A percentile compares a stretch with the other conserved stretches of the same genome.
phyloP scores from a whole-genome alignment of 1,139 yeast genomes.

The Blastobotrys aristatus region DNA sequence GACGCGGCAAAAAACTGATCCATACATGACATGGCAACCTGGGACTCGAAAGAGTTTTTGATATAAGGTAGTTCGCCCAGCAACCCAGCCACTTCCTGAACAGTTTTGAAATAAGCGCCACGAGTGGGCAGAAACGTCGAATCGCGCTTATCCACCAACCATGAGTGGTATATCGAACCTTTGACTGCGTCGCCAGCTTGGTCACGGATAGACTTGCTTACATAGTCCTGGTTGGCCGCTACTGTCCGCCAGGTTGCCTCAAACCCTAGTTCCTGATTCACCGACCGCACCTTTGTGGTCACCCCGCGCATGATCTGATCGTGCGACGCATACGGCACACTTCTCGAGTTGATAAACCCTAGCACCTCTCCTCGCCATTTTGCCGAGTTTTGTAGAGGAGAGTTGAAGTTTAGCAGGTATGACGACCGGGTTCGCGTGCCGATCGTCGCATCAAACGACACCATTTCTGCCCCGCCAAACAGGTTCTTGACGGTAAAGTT shows the following conservation, averaged over 20 bases:
- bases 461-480: conserved; percentile 83
- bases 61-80: conserved; percentile 29
- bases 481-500: conserved; percentile 56
- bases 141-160: conserved; percentile 33
- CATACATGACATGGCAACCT: conserved; percentile 25
- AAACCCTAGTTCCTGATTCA: conserved; percentile 46
- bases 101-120: conserved; percentile 52
- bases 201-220: conserved; percentile 32
- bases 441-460: conserved; percentile 68
- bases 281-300: conserved; percentile 44
- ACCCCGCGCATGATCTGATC: conserved; percentile 57
- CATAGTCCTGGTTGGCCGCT: conserved; percentile 37
- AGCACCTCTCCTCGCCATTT: conserved; percentile 52
- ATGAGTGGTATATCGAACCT: conserved; percentile 32
- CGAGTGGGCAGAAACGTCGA: conserved; percentile 33
- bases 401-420: conserved; percentile 49
- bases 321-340: conserved; percentile 65
- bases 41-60: conserved; percentile 32
- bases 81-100: conserved; percentile 54
- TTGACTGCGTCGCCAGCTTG: conserved; percentile 38
- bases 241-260: conserved; percentile 65
- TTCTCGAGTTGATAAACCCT: conserved; percentile 53
- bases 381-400: conserved; percentile 55
- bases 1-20: conserved; percentile 15
- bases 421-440: conserved; percentile 77